Evolutionary conservation across 2,329 filamentous ascomycete genomes (phyloP).

Genomic region (Alternaria sp.): DNA sequence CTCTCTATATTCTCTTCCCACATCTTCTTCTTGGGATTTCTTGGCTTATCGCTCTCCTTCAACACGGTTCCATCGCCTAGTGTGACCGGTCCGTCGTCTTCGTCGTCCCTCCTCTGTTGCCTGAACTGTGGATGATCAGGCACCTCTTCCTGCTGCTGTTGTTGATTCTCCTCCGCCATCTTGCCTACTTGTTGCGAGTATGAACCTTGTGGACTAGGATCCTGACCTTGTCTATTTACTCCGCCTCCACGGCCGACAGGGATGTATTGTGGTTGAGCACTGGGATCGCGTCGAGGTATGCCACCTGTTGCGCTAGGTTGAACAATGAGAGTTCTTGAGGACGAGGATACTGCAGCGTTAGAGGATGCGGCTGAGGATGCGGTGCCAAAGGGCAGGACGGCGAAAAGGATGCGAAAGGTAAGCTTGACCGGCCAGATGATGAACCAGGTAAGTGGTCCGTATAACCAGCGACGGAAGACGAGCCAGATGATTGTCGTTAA

Average conservation of each 20-base stretch:
- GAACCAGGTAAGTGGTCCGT: constrained; percentile 90
- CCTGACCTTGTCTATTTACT: constrained; percentile 54
- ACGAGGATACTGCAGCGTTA: constrained; percentile 22
- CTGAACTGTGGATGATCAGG: constrained; percentile 38
- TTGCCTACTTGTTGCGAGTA: constrained; percentile 48
- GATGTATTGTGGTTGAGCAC: constrained; percentile 49
- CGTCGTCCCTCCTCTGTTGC: constrained; percentile 31
- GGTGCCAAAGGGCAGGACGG: constrained; percentile 63
- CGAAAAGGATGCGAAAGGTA: constrained; percentile 66
- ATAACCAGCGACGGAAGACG: constrained; percentile 81
- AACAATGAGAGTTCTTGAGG: constrained; percentile 53
- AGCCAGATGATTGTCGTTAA: constrained; percentile 82
- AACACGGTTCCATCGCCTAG: constrained; percentile 59
- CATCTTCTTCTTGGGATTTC: constrained; percentile 69
- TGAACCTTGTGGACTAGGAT: constrained; percentile 49
- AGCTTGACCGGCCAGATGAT: constrained; percentile 81
- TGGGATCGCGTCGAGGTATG: constrained; percentile 43
- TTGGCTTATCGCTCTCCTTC: constrained; percentile 51
- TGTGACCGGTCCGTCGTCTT: constrained; percentile 46
- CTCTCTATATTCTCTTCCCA: constrained; percentile 61
- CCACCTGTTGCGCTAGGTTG: constrained; percentile 56
- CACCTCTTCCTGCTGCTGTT: constrained; percentile 35
- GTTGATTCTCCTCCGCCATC: constrained; percentile 34
- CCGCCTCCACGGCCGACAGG: constrained; percentile 62
- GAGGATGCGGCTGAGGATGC: constrained; percentile 35